phyloP scores from a whole-genome alignment of 2,329 filamentous ascomycete species.

The Apiospora saccharicola region DNA sequence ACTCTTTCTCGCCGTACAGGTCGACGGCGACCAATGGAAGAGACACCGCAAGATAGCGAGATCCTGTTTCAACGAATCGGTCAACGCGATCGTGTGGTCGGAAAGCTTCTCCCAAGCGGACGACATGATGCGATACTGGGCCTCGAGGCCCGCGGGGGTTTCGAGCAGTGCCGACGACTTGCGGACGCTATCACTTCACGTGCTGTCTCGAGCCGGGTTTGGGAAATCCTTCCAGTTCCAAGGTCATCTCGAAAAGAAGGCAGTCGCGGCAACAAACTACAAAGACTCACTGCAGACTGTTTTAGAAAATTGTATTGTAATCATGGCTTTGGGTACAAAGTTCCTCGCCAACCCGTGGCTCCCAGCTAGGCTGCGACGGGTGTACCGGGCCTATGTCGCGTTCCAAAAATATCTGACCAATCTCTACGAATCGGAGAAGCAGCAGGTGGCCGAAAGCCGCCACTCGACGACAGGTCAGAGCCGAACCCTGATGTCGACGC shows the following conservation, averaged over 20 bases:
- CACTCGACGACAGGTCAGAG: slow-evolving; percentile 27
- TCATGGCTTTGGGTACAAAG: slow-evolving; percentile 38
- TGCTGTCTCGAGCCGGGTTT: slow-evolving; percentile 40
- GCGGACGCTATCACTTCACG: slow-evolving; percentile 39
- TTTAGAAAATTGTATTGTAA: slow-evolving; percentile 42
- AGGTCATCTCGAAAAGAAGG: slow-evolving; percentile 36
- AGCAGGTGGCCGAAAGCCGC: slow-evolving; percentile 25
- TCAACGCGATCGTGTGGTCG: slow-evolving; percentile 39
- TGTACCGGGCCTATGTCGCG: slow-evolving; percentile 36
- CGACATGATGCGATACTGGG: slow-evolving; percentile 42
- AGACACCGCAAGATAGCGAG: slow-evolving; percentile 37
- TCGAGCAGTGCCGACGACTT: slow-evolving; percentile 36
- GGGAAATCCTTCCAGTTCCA: slow-evolving; percentile 42
- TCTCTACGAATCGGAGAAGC: slow-evolving; percentile 42
- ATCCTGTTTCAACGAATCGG: slow-evolving; percentile 41
- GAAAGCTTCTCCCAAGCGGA: slow-evolving; percentile 35
- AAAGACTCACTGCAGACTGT: slow-evolving; percentile 39
- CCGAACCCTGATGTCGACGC: slow-evolving; percentile 28
- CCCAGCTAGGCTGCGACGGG: slow-evolving; percentile 29
- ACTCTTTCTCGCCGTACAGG: background rate
- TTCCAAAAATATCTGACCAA: slow-evolving; percentile 41
- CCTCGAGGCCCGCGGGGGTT: slow-evolving; percentile 31
- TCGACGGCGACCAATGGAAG: slow-evolving; percentile 33
- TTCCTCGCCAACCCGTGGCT: slow-evolving; percentile 35
- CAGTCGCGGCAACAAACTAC: slow-evolving; percentile 32